phyloP scores from a whole-genome alignment of 2,329 filamentous ascomycete species.

The Microdochium trichocladiopsis region DNA sequence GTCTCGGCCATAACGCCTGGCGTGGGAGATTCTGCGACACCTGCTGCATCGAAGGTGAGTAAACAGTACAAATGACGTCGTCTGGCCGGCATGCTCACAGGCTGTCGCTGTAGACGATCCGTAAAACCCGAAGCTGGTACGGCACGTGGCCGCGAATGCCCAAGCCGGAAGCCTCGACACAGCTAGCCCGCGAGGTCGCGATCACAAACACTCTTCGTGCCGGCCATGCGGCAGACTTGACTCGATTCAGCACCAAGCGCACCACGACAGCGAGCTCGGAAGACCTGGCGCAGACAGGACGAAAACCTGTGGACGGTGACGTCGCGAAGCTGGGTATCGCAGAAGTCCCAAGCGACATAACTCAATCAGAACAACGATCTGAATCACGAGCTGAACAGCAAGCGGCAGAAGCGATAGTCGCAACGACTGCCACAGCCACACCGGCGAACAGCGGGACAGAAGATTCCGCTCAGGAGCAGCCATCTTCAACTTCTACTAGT shows the following conservation, averaged over 20 bases:
- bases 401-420: too few relatives aligned
- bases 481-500: too few relatives aligned
- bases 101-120: slow-evolving; percentile 13
- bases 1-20: too few relatives aligned
- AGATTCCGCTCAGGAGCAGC: neutral
- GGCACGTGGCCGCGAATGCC: slow-evolving; percentile 50
- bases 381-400: too few relatives aligned
- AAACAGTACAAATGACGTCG: neutral
- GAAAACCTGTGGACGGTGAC: neutral
- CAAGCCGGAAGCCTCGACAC: slow-evolving; percentile 52
- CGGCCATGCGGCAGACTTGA: slow-evolving; percentile 37
- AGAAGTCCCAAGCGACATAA: neutral
- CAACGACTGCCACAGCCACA: too few relatives aligned
- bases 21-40: neutral
- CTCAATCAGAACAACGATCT: too few relatives aligned
- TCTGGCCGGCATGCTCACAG: neutral
- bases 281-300: neutral
- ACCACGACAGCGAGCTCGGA: neutral
- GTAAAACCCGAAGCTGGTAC: slow-evolving; percentile 54
- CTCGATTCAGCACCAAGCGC: slow-evolving; percentile 26
- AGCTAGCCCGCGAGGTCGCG: slow-evolving; percentile 54
- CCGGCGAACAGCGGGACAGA: neutral
- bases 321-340: neutral
- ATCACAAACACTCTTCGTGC: slow-evolving; percentile 46
- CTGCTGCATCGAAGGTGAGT: neutral